Evolutionary conservation across 2,329 filamentous ascomycete genomes (phyloP), one percentile per base, ranked within the genome.

Genomic region (Colletotrichum eremochloae): DNA sequence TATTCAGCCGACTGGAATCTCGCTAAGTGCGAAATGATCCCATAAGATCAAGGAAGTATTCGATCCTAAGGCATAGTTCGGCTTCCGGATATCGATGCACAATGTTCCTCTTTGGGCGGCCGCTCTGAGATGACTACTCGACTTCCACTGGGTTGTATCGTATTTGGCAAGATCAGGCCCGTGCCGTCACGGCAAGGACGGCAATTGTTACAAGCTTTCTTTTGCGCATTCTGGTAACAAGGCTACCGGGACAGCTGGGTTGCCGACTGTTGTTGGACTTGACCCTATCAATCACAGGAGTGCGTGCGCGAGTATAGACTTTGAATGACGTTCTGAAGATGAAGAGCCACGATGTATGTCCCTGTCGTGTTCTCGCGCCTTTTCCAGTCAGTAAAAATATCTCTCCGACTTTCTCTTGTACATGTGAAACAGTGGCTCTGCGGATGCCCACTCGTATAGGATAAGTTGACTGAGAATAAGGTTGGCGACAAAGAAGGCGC

Each of bases 291-390:
- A 24, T 33, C 44, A 42, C 12, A 65, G 53, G 61, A 58, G 33
- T 62, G 9, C 31, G 33, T 18, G 42, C 48, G 9, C 38, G 12
- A 42, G 36, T 42, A n/a, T 29, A 33, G 33, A 15, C 42, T 29
- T 24, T 46, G 33, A 53, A 42, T 7, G 11, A 11, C 15, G 20
- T 42, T 33, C 33, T n/a, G 44, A 67, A 61, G 63, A 61, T 40
- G 29, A 71, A 62, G 55, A 67, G 38, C 15, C 8, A 62, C 31
- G 42, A 46, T 50, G 4, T 24, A 24, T 24, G 24, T 24, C 24
- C 24, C 24, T 24, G 24, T 24, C 24, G 24, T 24, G 24, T 24
- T 24, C 24, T 24, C 24, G 24, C 24, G 24, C 24, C 24, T 24
- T 24, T 24, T 24, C 24, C 24, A 24, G 24, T 24, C 24, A 24